These are phyloP conservation scores for Hura crepitans DNA, from an alignment of 441 rosid genomes.

Conservation along the genomic window DNA sequence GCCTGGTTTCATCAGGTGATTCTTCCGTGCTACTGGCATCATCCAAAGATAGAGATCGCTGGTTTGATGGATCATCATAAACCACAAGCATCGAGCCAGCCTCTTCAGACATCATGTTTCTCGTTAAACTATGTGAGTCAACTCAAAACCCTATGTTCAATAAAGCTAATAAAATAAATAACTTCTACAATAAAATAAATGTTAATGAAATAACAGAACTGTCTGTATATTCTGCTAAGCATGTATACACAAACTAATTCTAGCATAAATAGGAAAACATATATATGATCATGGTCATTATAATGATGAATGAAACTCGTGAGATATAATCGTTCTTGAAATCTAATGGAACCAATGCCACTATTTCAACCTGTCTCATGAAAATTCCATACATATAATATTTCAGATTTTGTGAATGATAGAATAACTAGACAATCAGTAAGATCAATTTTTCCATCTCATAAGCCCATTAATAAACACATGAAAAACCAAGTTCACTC, in stretches of 20 bases:
- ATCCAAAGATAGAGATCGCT: conserved; percentile 70
- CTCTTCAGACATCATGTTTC: conserved; percentile 66
- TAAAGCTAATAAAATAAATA: conserved; percentile 16
- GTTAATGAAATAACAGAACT: neutral
- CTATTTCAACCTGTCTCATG: neutral
- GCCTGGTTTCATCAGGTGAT: conserved; percentile 64
- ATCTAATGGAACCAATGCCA: neutral
- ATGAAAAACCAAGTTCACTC: neutral
- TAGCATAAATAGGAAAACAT: neutral
- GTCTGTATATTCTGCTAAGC: neutral
- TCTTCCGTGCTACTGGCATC: conserved; percentile 84
- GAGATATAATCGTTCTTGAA: neutral
- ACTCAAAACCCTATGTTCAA: conserved; percentile 24
- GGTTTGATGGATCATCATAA: conserved; percentile 86
- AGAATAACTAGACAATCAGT: neutral
- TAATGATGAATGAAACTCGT: neutral
- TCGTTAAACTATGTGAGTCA: conserved; percentile 29
- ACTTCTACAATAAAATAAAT: neutral
- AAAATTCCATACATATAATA: neutral
- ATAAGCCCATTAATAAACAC: neutral
- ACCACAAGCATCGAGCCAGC: conserved; percentile 59
- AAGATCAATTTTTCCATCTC: neutral
- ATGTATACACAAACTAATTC: neutral
- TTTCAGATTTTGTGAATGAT: neutral
- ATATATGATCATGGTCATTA: neutral